Base-by-base conservation (phyloP, 2,329 filamentous ascomycete species). In the Fusarium sp. region DNA sequence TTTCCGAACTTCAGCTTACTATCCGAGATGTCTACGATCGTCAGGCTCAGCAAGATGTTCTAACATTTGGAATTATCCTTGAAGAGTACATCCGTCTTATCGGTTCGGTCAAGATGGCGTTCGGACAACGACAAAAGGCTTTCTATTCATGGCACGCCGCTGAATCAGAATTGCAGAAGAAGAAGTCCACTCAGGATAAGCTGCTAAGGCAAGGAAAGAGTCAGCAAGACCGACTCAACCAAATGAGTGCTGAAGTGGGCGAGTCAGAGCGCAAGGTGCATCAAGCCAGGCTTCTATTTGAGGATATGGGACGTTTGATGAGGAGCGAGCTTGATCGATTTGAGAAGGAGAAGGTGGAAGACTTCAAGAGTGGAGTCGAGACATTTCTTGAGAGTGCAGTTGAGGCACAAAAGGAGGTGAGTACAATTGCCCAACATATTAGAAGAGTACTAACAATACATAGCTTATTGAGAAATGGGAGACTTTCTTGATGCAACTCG, bases 61-160 rank as follows among this genome's bases (percentile, higher is more conserved):
- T 99, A 52, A 99, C 96, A 0, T 89, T 99, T 69, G 96, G 96
- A 37, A 98, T 98, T 76, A 97, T 97, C 42, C 94, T 99, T 67
- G 96, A 99, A 70, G 96, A 99, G 81, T 99, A 99, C 80, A 97
- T 99, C 72, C 93, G 96, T 7, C 82, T 99, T 42, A 98, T 99
- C 73, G 93, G 94, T 33, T 97, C 92, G 57, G 92, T 98, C 64
- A 99, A 99, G 84, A 92, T 91, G 65, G 93, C 96, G 0, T 99
- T 99, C 76, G 83, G 86, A 36, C 94, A 97, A 79, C 90, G 96
- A 58, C 96, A 99, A 79, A 97, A 97, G 79, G 92, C 94, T 2
- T 99, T 96, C 77, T 93, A 98, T 78, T 90, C 92, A 42, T 99
- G 96, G 95, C 94, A 97, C 77, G 83, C 88, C 4, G 94, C 96